A percentile compares a stretch with the other conserved stretches of the same genome.
Evolutionary conservation across 2,329 filamentous ascomycete species (phyloP).

Genomic region (Ophioceras dolichostomum): DNA sequence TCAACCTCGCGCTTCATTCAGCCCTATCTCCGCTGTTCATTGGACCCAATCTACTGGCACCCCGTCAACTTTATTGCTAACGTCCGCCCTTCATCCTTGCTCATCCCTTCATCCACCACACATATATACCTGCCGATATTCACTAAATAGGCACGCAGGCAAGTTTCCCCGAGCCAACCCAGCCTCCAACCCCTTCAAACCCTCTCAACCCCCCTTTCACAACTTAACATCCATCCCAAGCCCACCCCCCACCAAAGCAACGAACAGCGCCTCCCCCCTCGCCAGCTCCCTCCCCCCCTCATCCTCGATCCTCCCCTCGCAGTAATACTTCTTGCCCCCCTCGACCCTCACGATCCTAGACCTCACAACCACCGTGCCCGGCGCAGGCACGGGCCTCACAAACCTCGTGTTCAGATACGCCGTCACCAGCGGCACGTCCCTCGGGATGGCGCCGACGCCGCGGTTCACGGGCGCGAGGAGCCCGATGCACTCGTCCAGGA

Average conservation of each 20-base stretch:
- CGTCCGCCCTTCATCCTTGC: too few relatives aligned
- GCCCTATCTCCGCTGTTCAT: too few relatives aligned
- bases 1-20: too few relatives aligned
- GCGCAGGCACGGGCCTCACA: conserved; percentile 36
- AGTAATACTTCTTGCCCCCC: conserved; percentile 36
- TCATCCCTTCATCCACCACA: too few relatives aligned
- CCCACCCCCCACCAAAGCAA: conserved; percentile 12
- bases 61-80: too few relatives aligned
- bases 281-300: conserved; percentile 33
- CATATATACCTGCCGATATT: too few relatives aligned
- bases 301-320: conserved; percentile 34
- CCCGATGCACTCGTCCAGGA: conserved; percentile 47
- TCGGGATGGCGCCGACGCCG: conserved; percentile 6
- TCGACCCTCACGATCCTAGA: conserved; percentile 30
- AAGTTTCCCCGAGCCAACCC: too few relatives aligned
- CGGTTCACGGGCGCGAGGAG: conserved; percentile 31
- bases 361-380: conserved; percentile 31
- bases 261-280: conserved; percentile 38
- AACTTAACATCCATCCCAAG: too few relatives aligned
- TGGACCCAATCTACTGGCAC: too few relatives aligned
- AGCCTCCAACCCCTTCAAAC: too few relatives aligned
- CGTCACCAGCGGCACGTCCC: conserved; percentile 26
- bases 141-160: too few relatives aligned
- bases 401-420: conserved; percentile 44
- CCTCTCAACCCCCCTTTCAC: too few relatives aligned